Percentiles rank a stretch among this genome's conserved stretches.
Conservation (phyloP, 805 yeast genomes). For the Ogataea thermomethanolica region DNA sequence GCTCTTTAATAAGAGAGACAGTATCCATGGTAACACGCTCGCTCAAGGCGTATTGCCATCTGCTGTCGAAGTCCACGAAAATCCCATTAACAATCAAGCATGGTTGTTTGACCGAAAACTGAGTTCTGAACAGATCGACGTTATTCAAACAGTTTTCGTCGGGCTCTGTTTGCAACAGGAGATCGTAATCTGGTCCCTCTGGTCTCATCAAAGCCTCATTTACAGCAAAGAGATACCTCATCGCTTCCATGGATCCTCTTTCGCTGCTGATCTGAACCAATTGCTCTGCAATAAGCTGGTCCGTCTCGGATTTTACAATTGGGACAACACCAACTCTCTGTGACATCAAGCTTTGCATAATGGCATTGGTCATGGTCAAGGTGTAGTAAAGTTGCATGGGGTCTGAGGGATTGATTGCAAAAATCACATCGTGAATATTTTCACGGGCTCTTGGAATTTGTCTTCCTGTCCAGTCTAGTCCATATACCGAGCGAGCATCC, state of each 20-base stretch:
- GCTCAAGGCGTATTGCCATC: constrained; percentile 55
- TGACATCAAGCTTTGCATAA: constrained; percentile 59
- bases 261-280: constrained; percentile 20
- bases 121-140: constrained; percentile 25
- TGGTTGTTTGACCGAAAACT: constrained; percentile 45
- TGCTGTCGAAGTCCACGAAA: constrained; percentile 43
- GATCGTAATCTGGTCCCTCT: too few relatives aligned
- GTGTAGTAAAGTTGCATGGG: constrained; percentile 48
- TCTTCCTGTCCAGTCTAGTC: constrained; percentile 44
- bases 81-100: constrained; percentile 72
- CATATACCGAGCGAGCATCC: constrained; percentile 44
- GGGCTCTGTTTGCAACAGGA: too few relatives aligned
- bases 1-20: constrained; percentile 28
- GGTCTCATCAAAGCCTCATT: constrained; percentile 7
- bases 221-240: constrained; percentile 23
- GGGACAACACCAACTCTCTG: constrained; percentile 87
- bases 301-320: constrained; percentile 30
- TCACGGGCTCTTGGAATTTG: constrained; percentile 67
- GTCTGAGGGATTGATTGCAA: constrained; percentile 60
- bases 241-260: constrained; percentile 21
- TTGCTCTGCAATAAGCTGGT: constrained; percentile 25
- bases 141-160: constrained; percentile 16
- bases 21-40: constrained; percentile 56
- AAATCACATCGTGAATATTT: constrained; percentile 71
- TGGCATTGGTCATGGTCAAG: constrained; percentile 45